phyloP scores from a whole-genome alignment of 2,329 filamentous ascomycete species.

The Claviceps sp. region DNA sequence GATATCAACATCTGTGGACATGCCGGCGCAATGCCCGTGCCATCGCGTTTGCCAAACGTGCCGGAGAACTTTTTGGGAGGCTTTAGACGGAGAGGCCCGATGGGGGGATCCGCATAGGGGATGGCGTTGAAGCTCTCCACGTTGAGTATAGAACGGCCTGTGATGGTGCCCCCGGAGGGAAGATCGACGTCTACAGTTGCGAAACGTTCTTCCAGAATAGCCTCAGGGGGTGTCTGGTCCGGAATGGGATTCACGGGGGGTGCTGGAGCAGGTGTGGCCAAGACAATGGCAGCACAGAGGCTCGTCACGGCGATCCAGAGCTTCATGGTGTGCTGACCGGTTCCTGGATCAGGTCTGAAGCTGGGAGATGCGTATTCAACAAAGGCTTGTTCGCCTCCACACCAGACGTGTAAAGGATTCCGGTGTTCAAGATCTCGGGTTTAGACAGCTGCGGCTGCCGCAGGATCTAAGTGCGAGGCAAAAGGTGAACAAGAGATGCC shows the following conservation, averaged over 20 bases:
- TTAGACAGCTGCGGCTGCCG: background rate
- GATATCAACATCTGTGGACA: constrained; percentile 63
- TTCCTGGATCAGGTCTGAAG: too few species aligned
- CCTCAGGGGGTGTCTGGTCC: constrained; percentile 7
- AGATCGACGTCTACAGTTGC: constrained; percentile 40
- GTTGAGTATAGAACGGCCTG: constrained; percentile 28
- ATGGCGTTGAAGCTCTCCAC: constrained; percentile 64
- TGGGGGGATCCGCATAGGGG: constrained; percentile 59
- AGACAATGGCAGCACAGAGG: constrained; percentile 7
- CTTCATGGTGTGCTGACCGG: background rate
- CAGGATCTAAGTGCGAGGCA: background rate
- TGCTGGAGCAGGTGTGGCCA: constrained; percentile 13
- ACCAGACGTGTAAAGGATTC: too few species aligned
- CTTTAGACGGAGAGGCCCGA: constrained; percentile 51
- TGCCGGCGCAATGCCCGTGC: constrained; percentile 41
- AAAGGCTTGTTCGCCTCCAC: too few species aligned
- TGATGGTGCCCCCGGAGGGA: constrained; percentile 43
- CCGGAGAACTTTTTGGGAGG: constrained; percentile 47
- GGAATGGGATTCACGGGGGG: constrained; percentile 10
- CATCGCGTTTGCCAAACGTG: constrained; percentile 46
- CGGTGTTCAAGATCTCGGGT: too few species aligned
- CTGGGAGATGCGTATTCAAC: too few species aligned
- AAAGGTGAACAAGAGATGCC: background rate
- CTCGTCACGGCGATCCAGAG: background rate
- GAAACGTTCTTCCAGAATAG: constrained; percentile 22